phyloP scores from a whole-genome alignment of 2,329 filamentous ascomycete genomes.

The Xylariaceae sp. region DNA sequence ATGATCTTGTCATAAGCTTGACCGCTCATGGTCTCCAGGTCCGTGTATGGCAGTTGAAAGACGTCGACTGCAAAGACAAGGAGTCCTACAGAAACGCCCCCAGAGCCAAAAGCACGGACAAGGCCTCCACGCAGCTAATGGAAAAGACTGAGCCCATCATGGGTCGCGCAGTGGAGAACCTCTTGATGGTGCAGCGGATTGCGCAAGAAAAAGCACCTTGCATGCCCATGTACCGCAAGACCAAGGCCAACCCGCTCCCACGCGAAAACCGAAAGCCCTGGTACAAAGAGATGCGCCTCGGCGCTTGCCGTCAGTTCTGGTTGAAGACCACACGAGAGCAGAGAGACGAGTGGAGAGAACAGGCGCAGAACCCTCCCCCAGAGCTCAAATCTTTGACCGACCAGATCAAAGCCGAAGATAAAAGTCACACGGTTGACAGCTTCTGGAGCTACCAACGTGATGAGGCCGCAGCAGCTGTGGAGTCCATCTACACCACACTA shows the following conservation, averaged over 20 bases:
- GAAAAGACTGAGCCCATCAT: constrained; percentile 3
- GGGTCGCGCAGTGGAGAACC: constrained; percentile 6
- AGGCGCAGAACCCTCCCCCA: constrained; percentile 1
- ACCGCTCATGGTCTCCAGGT: neutral
- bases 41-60: constrained; percentile 3
- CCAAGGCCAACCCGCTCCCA: neutral
- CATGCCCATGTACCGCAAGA: constrained; percentile 5
- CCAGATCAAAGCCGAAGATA: constrained; percentile 11
- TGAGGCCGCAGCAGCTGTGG: constrained; percentile 2
- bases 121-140: constrained; percentile 6
- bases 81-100: constrained; percentile 2
- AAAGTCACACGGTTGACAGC: constrained; percentile 3
- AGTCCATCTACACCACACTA: constrained; percentile 1
- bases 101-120: constrained; percentile 2
- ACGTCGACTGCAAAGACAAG: constrained; percentile 4
- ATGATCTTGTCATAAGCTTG: constrained; percentile 3
- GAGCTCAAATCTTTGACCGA: constrained; percentile 4
- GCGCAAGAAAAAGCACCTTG: constrained; percentile 3
- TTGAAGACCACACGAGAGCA: constrained; percentile 7
- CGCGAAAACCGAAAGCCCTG: neutral
- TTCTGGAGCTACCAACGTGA: constrained; percentile 12
- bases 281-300: constrained; percentile 7
- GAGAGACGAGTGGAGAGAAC: constrained; percentile 6
- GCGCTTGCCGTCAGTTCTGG: constrained; percentile 6
- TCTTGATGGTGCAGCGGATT: constrained; percentile 9